phyloP scores from a whole-genome alignment of 331 rosid genomes.

The Arachis monticola region DNA sequence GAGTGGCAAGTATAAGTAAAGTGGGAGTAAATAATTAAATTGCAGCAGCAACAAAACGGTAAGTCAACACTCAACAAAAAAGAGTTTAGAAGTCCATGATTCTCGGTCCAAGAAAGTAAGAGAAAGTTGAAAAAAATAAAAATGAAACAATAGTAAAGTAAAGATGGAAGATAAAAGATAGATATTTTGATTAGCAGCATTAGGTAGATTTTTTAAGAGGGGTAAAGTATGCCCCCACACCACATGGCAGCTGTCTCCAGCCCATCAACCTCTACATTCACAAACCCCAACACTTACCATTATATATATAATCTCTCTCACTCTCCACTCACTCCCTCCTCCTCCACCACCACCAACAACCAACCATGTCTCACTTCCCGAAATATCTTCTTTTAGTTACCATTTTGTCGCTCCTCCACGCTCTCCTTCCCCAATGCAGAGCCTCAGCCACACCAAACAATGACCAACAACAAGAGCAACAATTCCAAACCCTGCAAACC shows the following conservation, averaged over 20 bases:
- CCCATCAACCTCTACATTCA: conserved; percentile 35
- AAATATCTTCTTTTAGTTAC: not conserved
- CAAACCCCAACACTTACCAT: not conserved
- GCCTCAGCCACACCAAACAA: not conserved
- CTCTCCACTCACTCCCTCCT: not conserved
- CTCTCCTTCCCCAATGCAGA: not conserved
- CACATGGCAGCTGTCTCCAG: conserved; percentile 91
- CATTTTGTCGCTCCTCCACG: not conserved
- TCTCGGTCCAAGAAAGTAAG: conserved; percentile 6
- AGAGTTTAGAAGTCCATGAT: conserved; percentile 17
- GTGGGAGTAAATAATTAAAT: conserved; percentile 24
- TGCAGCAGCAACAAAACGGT: not conserved
- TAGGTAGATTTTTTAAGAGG: conserved; percentile 18
- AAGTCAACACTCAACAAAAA: not conserved
- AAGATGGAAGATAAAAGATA: not conserved
- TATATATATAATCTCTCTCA: conserved; percentile 30
- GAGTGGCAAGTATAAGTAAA: not conserved
- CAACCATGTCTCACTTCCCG: conserved; percentile 37
- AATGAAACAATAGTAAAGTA: no score
- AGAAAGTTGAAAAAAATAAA: not conserved
- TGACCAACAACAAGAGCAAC: not conserved
- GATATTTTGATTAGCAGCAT: conserved; percentile 34
- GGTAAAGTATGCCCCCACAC: conserved; percentile 59
- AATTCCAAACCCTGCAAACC: conserved; percentile 47
- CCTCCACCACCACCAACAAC: not conserved